These are phyloP conservation scores for Pythium biforme DNA, from an alignment of 352 stramenopile species.

Conservation along the genomic window DNA sequence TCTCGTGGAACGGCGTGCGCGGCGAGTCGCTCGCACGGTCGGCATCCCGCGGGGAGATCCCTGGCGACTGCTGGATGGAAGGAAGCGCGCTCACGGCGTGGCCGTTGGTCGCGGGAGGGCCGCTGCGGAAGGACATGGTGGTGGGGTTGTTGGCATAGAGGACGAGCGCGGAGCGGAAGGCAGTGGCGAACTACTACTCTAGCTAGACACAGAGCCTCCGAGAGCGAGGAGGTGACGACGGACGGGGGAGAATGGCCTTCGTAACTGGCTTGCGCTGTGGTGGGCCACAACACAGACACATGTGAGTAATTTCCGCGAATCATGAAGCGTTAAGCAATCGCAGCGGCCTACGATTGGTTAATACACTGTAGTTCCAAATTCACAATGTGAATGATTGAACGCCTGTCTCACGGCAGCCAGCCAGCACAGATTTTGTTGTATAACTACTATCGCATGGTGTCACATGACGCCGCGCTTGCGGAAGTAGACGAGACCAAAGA, in stretches of 20 bases:
- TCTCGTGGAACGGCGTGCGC: conserved; percentile 13
- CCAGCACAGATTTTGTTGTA: too few relatives aligned
- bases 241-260: background rate
- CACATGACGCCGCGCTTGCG: conserved; percentile 12
- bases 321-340: background rate
- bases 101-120: conserved; percentile 11
- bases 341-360: background rate
- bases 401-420: background rate
- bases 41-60: background rate
- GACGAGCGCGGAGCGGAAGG: background rate
- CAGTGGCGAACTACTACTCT: background rate
- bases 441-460: background rate
- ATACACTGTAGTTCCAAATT: background rate
- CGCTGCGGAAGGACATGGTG: conserved; percentile 13
- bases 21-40: conserved; percentile 2
- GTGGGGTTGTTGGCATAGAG: conserved; percentile 14
- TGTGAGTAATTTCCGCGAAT: too few relatives aligned
- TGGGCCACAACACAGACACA: background rate
- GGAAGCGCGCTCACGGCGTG: conserved; percentile 1
- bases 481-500: conserved; percentile 14
- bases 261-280: background rate
- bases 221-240: too few relatives aligned
- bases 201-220: background rate
- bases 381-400: background rate
- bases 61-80: conserved; percentile 9